phyloP scores from a whole-genome alignment of 345 rosid genomes.

The Nasturtium officinale region DNA sequence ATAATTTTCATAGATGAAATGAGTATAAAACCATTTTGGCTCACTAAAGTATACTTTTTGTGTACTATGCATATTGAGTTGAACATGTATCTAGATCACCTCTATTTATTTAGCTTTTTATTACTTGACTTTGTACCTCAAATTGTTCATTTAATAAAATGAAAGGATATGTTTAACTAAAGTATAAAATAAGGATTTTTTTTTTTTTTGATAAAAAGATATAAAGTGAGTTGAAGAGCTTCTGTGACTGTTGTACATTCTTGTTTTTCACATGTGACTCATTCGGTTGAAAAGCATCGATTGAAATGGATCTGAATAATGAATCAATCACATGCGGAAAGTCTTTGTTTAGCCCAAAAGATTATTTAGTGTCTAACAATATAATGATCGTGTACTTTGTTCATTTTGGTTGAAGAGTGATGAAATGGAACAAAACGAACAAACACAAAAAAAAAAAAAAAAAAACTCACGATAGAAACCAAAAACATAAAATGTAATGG shows the following conservation, averaged over 20 bases:
- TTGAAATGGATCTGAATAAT: not conserved
- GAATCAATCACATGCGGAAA: not conserved
- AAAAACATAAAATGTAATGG: not conserved
- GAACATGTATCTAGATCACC: too few species aligned
- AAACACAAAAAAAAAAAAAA: too few species aligned
- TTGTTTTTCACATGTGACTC: not conserved
- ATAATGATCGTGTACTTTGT: not conserved
- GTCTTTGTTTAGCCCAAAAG: not conserved
- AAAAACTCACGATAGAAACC: not conserved
- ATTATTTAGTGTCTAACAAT: not conserved
- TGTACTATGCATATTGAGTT: not conserved
- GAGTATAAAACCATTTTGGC: conserved; percentile 27
- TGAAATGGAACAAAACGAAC: not conserved
- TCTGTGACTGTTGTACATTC: not conserved
- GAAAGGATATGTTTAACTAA: not conserved
- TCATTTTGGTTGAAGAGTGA: not conserved
- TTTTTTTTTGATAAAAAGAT: not conserved
- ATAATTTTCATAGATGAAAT: too few species aligned
- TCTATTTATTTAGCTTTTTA: too few species aligned
- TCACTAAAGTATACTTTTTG: not conserved
- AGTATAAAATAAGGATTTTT: not conserved
- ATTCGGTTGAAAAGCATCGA: not conserved
- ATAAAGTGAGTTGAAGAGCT: conserved; percentile 15
- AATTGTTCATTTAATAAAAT: conserved; percentile 16
- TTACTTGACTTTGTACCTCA: not conserved